Base-by-base conservation (phyloP, 768 basidiomycete species). In the Grammothele lineata region DNA sequence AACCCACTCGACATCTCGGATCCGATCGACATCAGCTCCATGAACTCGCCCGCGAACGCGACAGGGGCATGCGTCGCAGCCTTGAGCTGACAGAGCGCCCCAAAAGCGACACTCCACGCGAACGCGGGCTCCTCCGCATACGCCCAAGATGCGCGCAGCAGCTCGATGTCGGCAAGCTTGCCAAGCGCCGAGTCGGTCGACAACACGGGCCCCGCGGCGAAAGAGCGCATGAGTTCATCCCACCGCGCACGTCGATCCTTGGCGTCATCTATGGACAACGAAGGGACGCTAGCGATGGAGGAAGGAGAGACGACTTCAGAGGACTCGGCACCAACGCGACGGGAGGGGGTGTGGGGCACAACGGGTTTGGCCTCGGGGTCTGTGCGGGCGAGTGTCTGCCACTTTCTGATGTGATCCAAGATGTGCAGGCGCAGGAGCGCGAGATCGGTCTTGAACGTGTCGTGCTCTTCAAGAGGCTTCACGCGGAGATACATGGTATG, bases 31-130 rank as follows among this genome's bases (percentile, higher is more conserved):
- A 57, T 54, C 5, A 45, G 21, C 21, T 57, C 56, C 32, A 50
- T 57, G 22, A 62, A 54, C 6, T 42, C 38, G n/a, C 49, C 43
- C 3, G 52, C 45, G 18, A 50, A 24, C n/a, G 51, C 50, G 17
- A 45, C 44, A 0, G 53, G 36, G 6, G 43, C 42, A 14, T 34
- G 26, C 9, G 72, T 66, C 4, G 58, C 56, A 0, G 80, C 80
- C 59, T 86, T 85, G 65, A 86, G 77, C 4, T 36, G 40, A 51
- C 80, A 81, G 1, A 85, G 54, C 1, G 69, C 67, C 14, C 51
- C 55, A 51, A 79, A 84, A 0, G 83, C 82, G 25, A 85, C 72
- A 0, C 54, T 52, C 55, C 82, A 82, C 0, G 65, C 81, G 45
- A 85, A 83, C 0, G 8, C 45, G 7, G 52, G 24, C 1, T 51